Evolutionary conservation across 108 stramenopile species (phyloP), one percentile per base, ranked within the genome.

Genomic region (Asterionellopsis glacialis): DNA sequence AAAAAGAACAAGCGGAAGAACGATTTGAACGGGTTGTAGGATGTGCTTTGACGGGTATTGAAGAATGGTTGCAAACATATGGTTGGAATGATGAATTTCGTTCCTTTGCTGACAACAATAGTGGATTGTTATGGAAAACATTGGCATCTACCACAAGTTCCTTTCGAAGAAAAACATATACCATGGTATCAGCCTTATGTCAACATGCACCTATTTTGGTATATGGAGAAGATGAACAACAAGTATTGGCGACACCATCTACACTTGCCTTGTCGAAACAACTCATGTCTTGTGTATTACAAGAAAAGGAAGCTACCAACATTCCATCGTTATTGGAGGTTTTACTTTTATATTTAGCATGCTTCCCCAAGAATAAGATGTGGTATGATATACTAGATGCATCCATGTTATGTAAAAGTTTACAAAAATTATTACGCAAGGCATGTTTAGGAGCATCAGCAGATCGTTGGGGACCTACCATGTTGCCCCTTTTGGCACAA

Each of bases 1-100:
- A 85, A 51, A 58, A 73, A 16, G 85, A 88, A 69, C 78, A 78
- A 53, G 57, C 76, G 57, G 91, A 87, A 40, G 87, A 92, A 56
- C 69, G 77, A 23, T 89, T 79, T 65, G 87, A 87, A 63, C 81
- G 87, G 1, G 72, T 87, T 18, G 64, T 87, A 0, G 73, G 73
- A 11, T 68, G 65, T 13, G 61, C 67, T 1, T 40, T 83, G 5
- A 66, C 65, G 14, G 78, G 78, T 0, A 28, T 80, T 22, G 56
- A 57, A 41, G 6, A 74, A 15, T 67, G 61, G 39, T 42, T 83
- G 1, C 63, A 63, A 40, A 57, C 21, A 41, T 43, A 24, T 48
- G 45, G 19, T 67, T 58, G 44, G 44, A 27, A 12, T 19, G 43
- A 33, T 15, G 65, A 41, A 33, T 38, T 18, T 0, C 1, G 24